Evolutionary conservation across 768 basidiomycete species (phyloP).

Genomic region (Antrodiella citrinella): DNA sequence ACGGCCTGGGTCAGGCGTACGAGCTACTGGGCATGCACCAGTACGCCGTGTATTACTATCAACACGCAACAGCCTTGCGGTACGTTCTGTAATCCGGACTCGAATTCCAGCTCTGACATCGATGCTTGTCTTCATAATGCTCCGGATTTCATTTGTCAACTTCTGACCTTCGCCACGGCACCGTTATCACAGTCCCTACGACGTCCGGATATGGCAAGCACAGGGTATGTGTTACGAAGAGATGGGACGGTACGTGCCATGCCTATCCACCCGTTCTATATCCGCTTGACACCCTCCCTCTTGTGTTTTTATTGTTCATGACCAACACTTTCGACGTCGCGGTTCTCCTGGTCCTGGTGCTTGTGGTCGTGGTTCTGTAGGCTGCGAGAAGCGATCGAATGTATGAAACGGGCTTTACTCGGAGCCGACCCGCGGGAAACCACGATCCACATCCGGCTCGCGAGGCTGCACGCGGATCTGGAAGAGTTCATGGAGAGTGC

Average conservation of each 20-base stretch:
- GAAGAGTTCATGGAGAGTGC: conserved; percentile 63
- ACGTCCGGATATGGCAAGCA: conserved; percentile 93
- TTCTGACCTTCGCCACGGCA: too few relatives aligned
- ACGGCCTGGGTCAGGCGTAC: conserved; percentile 96
- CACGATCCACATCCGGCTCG: conserved; percentile 64
- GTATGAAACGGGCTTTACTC: conserved; percentile 83
- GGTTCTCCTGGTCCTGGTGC: too few relatives aligned
- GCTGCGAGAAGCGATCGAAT: conserved; percentile 82
- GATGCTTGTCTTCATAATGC: too few relatives aligned
- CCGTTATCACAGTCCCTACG: conserved; percentile 76
- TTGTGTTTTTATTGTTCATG: conserved; percentile 8
- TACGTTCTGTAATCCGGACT: conserved; percentile 24
- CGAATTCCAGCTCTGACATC: background rate
- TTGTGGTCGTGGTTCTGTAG: conserved; percentile 31
- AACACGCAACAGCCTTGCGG: conserved; percentile 90
- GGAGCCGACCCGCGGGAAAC: conserved; percentile 74
- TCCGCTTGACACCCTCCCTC: conserved; percentile 13
- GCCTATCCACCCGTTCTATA: background rate
- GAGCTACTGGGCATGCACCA: conserved; percentile 95
- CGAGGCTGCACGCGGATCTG: conserved; percentile 58
- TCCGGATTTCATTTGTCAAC: too few relatives aligned
- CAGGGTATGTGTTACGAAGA: conserved; percentile 92
- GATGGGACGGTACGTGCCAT: conserved; percentile 60
- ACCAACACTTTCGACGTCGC: background rate
- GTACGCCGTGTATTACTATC: conserved; percentile 94